Evolutionary conservation across 2,329 filamentous ascomycete genomes (phyloP), one percentile per base, ranked within the genome.

Genomic region (Alternaria viburni): DNA sequence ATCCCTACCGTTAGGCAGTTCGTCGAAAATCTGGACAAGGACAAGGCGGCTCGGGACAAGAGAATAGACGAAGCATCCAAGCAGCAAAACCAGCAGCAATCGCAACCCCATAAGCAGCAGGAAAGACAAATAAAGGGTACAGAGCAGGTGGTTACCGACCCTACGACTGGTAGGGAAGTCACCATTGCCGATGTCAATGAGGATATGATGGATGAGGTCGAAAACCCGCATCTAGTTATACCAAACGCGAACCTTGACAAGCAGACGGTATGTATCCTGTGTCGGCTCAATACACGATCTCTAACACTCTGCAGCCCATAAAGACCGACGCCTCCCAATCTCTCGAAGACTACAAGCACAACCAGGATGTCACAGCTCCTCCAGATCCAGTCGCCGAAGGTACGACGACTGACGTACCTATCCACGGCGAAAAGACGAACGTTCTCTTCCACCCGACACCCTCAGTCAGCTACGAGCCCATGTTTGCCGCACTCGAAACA

Each of bases 401-500:
- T 23, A 89, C 90, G 32, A 98, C 95, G 0, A 94, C 93, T 25
- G 96, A 98, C 80, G 93, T 98, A 1, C 96, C 96, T 4, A 97
- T 98, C 62, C 92, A 94, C 75, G 95, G 94, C 73, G 95, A 98
- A 77, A 97, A 96, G 86, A 98, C 96, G 4, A 97, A 97, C 66
- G 90, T 98, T 17, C 86, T 97, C 28, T 98, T 98, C 80, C 95
- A 97, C 79, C 95, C 96, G 15, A 98, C 95, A 0, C 95, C 95
- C 0, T 91, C 91, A 0, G 87, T 97, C 69, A 93, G 90, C 82
- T 97, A 93, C 76, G 93, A 97, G 79, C 93, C 94, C 5, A 97
- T 93, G 87, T 97, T 92, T 77, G 87, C 85, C 19, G 81, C 87
- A 12, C 80, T 97, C 61, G 93, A 98, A 81, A 87, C 88, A 68